These are phyloP conservation scores for Lactarius akahatsu DNA, from an alignment of 768 basidiomycete genomes.

Conservation along the genomic window DNA sequence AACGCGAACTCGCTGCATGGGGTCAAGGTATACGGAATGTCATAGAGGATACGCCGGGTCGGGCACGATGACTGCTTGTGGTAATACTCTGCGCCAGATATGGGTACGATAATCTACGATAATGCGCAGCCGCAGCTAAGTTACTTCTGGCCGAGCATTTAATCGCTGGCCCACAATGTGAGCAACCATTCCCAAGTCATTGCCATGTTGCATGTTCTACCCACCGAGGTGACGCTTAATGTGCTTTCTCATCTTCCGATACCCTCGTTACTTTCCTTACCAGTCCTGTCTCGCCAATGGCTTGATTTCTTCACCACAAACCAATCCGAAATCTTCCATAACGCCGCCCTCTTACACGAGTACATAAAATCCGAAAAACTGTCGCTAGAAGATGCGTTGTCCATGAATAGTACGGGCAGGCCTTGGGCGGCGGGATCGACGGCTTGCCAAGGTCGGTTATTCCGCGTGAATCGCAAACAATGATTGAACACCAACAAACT, in stretches of 20 bases:
- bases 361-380: constrained; percentile 36
- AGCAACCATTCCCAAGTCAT: neutral
- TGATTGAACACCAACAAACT: too few species aligned
- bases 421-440: neutral
- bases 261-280: constrained; percentile 40
- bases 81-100: neutral
- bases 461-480: too few species aligned
- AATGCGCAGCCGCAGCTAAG: neutral
- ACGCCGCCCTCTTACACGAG: constrained; percentile 42
- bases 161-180: neutral
- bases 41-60: constrained; percentile 42
- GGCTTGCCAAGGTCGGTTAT: too few species aligned
- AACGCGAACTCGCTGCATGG: constrained; percentile 76
- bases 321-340: constrained; percentile 52
- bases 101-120: too few species aligned
- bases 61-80: neutral
- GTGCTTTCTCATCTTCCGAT: constrained; percentile 52
- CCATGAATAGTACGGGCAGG: constrained; percentile 34
- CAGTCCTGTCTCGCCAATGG: constrained; percentile 21
- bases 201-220: constrained; percentile 44
- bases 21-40: constrained; percentile 58
- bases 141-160: neutral
- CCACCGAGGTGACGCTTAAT: constrained; percentile 53
- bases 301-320: constrained; percentile 46
- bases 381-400: constrained; percentile 36